These are phyloP conservation scores for Malania oleifera DNA, from an alignment of 164 flowering plant genomes.

Conservation along the genomic window DNA sequence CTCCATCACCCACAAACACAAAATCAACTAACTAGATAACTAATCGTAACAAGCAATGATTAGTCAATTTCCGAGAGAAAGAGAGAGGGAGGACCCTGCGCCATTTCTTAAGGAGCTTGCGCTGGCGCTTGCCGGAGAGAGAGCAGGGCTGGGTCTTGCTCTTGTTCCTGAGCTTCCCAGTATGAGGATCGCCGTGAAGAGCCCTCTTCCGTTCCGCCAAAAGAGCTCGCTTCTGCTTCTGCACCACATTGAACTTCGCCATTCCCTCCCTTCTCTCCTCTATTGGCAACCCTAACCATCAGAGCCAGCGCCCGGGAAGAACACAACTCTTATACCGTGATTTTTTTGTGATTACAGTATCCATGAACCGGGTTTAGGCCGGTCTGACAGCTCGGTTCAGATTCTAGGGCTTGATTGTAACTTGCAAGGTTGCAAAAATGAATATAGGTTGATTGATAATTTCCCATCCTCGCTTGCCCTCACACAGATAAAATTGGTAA, in stretches of 20 bases:
- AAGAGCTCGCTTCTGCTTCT: slow-evolving; percentile 56
- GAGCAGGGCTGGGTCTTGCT: slow-evolving; percentile 40
- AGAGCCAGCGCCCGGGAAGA: no score
- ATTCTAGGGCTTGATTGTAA: no score
- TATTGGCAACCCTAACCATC: slow-evolving; percentile 15
- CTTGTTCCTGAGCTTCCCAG: slow-evolving; percentile 59
- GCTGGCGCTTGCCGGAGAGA: slow-evolving; percentile 85
- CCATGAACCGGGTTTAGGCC: no score
- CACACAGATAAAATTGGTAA: no score
- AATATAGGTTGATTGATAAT: no score
- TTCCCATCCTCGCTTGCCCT: no score
- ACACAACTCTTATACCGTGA: no score
- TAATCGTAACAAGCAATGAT: background rate
- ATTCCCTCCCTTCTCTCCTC: slow-evolving; percentile 17
- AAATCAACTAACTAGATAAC: background rate
- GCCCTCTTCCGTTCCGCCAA: slow-evolving; percentile 48
- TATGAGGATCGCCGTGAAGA: slow-evolving; percentile 65
- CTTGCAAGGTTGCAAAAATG: no score
- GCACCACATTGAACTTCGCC: slow-evolving; percentile 78
- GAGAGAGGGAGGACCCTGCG: slow-evolving; percentile 44
- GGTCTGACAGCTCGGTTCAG: no score
- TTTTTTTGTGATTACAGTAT: no score
- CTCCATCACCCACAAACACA: background rate
- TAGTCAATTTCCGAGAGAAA: background rate
- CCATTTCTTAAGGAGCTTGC: slow-evolving; percentile 82